Evolutionary conservation across 768 basidiomycete species (phyloP), one percentile per base, ranked within the genome.

Genomic region (Tulasnella sp.): DNA sequence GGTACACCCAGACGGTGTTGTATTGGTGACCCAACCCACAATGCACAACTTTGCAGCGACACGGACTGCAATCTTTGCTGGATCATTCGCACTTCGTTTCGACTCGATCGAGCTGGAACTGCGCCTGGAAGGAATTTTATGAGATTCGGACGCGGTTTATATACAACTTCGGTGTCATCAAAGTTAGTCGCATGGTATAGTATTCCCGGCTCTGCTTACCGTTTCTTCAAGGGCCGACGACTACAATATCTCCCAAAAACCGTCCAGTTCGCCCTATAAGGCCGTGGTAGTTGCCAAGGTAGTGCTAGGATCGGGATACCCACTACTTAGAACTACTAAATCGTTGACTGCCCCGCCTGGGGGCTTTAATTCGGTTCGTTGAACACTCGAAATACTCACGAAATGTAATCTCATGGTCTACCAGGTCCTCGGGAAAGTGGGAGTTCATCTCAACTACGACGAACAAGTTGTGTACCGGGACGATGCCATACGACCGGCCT

Each of bases 161-260:
- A 53, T 42, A 53, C 52, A 2, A 38, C 52, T 5, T 38, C 9
- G 21, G 32, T 53, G 3, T 53, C 52, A 15, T 53, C 52, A 53
- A 53, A 53, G 52, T 42, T 17, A 53, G 8, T 38, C 7, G 34
- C 34, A 38, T 38, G 5, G 15, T 15, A 38, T 38, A 15, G 34
- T 38, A 38, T 15, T 7, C 5, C 15, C 4, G 38, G 2, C 8
- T 7, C 24, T 23, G 21, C 1, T 9, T 24, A n/a, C 34, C 0
- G n/a, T n/a, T n/a, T n/a, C n/a, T 3, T 3, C 32, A 15, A 56
- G 55, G 30, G 55, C 55, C 27, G 55, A 56, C 19, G 55, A 56
- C 27, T 56, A 56, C 17, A 38, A 38, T 38, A 15, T 38, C 34
- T 21, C 55, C 13, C 21, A 44, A 17, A 15, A 38, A n/a, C n/a